Base-by-base conservation (phyloP, 1,284 basidiomycete genomes). In the Marasmius tenuissimus region DNA sequence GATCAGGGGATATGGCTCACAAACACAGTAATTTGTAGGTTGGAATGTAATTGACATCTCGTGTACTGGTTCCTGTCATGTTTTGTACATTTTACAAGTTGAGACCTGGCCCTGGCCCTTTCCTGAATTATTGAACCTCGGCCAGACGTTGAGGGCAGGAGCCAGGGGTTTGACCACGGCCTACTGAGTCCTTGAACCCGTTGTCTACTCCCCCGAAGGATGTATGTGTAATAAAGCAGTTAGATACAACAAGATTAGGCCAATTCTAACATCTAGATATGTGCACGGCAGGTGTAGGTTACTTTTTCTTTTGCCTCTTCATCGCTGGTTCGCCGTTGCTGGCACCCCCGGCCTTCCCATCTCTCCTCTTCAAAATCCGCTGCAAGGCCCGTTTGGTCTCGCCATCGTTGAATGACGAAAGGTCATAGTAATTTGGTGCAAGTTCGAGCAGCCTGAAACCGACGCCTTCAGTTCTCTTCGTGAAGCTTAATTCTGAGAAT, bases 1-100 rank as follows among this genome's bases (percentile, higher is more conserved):
- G 34, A 88, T 97, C 69, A 83, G 94, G 68, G 95, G 94, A 1
- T 96, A 96, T 72, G 94, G 94, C 53, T 75, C 80, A 42, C 80
- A 82, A 69, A 81, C 76, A 18, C 79, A 82, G 66, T 75, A 68
- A 65, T 14, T 45, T 3, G 12, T 3, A 51, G 8, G 34, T 57
- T 48, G 40, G 8, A 47, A 47, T 47, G 45, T 47, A 20, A 47
- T n/a, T 20, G 45, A 18, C 20, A 20, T 47, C 16, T 18, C 20
- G 7, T 12, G 8, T 16, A 47, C 4, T n/a, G 8, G 2, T 14
- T 10, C 20, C 45, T 47, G 45, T 14, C 8, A 4, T 8, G 16
- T 14, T n/a, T 8, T n/a, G 45, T 7, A 47, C 45, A 47, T 3
- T n/a, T n/a, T 42, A 42, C 12, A 42, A 2, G 27, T 27, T 27